A percentile compares a stretch with the other conserved stretches of the same genome.
Conservation (phyloP, 495 filamentous ascomycete species). For the Geopyxis carbonaria region DNA sequence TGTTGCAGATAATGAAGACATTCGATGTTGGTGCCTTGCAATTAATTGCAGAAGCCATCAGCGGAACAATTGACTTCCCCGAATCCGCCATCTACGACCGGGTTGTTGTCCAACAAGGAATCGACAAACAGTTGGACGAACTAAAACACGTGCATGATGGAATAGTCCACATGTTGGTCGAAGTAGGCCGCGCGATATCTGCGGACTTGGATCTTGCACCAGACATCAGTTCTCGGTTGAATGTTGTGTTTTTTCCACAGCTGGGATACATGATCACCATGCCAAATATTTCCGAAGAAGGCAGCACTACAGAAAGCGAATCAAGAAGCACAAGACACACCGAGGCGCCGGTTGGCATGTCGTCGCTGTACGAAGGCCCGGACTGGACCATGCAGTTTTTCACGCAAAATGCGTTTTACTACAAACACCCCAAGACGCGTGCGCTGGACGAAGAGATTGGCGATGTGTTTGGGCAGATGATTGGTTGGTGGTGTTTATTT, state of each 20-base stretch:
- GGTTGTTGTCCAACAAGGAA: slow-evolving; percentile 52
- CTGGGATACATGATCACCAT: slow-evolving; percentile 79
- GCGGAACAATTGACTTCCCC: slow-evolving; percentile 66
- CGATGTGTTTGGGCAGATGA: slow-evolving; percentile 68
- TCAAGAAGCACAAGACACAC: too few relatives aligned
- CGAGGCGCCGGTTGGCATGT: slow-evolving; percentile 41
- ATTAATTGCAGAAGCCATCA: slow-evolving; percentile 50
- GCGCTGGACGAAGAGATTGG: slow-evolving; percentile 71
- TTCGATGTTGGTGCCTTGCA: slow-evolving; percentile 32
- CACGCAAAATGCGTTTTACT: slow-evolving; percentile 57
- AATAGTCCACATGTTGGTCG: slow-evolving; percentile 51
- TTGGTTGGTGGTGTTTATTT: slow-evolving; percentile 37
- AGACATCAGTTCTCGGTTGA: slow-evolving; percentile 44
- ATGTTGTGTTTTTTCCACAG: slow-evolving; percentile 76
- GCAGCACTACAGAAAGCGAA: background rate
- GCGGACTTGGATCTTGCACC: slow-evolving; percentile 38
- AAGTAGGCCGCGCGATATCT: slow-evolving; percentile 45
- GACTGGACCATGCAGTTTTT: slow-evolving; percentile 68
- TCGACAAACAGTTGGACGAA: slow-evolving; percentile 60
- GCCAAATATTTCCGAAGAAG: slow-evolving; percentile 16
- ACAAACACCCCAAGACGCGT: slow-evolving; percentile 71
- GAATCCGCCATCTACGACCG: slow-evolving; percentile 55
- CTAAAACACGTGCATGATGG: slow-evolving; percentile 65
- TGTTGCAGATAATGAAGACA: slow-evolving; percentile 11
- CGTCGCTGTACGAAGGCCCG: slow-evolving; percentile 49